phyloP scores from a whole-genome alignment of 192 early-diverging fungal genomes.

The Chytriomyces sp. region DNA sequence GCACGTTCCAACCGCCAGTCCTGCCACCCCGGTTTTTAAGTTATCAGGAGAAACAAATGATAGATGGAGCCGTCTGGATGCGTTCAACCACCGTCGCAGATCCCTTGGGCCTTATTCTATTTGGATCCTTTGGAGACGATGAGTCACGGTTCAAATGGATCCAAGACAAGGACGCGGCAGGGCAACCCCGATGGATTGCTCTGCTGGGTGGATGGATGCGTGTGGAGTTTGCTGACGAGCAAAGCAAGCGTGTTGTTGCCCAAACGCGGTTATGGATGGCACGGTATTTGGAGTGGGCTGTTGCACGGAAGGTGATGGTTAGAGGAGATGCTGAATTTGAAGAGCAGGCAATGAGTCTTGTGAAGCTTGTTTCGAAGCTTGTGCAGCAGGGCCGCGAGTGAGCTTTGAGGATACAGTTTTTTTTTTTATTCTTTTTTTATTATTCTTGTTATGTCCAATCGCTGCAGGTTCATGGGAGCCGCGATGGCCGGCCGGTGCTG shows the following conservation, averaged over 20 bases:
- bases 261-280: slow-evolving; percentile 40
- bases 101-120: slow-evolving; percentile 43
- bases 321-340: not conserved
- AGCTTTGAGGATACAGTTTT: not conserved
- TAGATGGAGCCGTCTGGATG: slow-evolving; percentile 49
- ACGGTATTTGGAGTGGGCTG: slow-evolving; percentile 49
- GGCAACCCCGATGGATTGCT: slow-evolving; percentile 22
- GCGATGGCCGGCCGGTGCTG: too few relatives aligned
- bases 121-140: slow-evolving; percentile 20
- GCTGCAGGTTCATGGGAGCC: too few relatives aligned
- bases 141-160: slow-evolving; percentile 22
- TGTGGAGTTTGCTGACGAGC: slow-evolving; percentile 36
- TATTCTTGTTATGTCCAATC: not conserved
- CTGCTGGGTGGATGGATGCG: slow-evolving; percentile 39
- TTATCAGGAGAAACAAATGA: slow-evolving; percentile 57
- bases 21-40: slow-evolving; percentile 47
- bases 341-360: not conserved
- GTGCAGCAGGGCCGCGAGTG: not conserved
- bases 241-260: slow-evolving; percentile 33
- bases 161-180: not conserved
- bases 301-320: slow-evolving; percentile 3
- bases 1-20: slow-evolving; percentile 24
- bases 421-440: not conserved
- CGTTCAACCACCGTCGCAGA: slow-evolving; percentile 47
- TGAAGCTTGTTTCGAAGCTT: not conserved